Conservation (phyloP, 106 monocot genomes). For the Agapanthus africanus region DNA sequence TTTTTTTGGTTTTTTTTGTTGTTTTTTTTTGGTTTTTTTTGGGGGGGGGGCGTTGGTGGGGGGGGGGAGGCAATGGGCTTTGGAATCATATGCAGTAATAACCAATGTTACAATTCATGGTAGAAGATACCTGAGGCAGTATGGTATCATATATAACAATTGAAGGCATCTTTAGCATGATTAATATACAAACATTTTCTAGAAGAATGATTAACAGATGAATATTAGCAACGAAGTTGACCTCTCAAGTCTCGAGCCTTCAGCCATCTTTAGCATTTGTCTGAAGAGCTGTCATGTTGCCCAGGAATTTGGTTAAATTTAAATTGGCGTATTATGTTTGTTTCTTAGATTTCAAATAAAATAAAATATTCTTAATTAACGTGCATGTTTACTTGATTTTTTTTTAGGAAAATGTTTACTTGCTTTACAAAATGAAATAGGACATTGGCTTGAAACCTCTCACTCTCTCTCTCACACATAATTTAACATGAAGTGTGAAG, state of each 20-base stretch:
- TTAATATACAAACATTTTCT: neutral
- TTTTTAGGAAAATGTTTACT: too few species aligned
- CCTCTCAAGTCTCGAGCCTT: neutral
- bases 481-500: too few species aligned
- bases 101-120: neutral
- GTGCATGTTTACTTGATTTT: too few species aligned
- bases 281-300: constrained; percentile 4
- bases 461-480: too few species aligned
- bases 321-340: neutral
- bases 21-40: too few species aligned
- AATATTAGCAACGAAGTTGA: neutral
- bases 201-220: neutral
- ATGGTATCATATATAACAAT: neutral
- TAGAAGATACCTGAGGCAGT: neutral
- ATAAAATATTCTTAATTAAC: neutral
- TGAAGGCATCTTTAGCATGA: neutral
- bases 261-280: neutral
- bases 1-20: too few species aligned
- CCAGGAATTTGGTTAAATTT: neutral
- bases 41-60: too few species aligned
- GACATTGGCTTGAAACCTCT: too few species aligned
- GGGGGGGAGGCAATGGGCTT: too few species aligned
- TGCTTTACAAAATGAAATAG: neutral
- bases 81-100: neutral
- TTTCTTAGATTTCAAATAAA: neutral